A percentile compares a stretch with the other conserved stretches of the same genome.
Conservation (phyloP, 176 grass and related monocot species). For the barley (Hordeum vulgare) region DNA sequence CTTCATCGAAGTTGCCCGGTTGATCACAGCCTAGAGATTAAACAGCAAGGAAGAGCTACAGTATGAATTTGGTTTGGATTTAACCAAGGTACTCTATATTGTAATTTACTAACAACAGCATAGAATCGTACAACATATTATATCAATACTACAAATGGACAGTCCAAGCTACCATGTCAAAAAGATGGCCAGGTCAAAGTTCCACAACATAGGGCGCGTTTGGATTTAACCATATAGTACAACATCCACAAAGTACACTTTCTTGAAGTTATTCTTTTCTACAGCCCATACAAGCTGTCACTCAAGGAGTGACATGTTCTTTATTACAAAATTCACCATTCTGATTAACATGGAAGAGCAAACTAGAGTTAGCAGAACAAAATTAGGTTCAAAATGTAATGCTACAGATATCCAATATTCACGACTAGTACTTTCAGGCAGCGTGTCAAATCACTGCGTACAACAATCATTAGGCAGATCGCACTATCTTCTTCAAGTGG, state of each 20-base stretch:
- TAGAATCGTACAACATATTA: background rate
- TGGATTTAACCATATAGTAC: too few species aligned
- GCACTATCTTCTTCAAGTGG: background rate
- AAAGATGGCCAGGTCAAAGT: background rate
- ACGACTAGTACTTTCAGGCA: background rate
- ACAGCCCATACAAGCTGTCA: background rate
- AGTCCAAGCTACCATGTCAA: background rate
- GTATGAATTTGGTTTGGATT: background rate
- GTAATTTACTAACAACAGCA: background rate
- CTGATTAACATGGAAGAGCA: background rate
- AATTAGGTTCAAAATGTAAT: background rate
- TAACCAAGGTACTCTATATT: background rate
- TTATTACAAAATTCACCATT: background rate
- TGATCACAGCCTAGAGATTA: conserved; percentile 5
- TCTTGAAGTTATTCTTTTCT: background rate
- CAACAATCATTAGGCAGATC: background rate
- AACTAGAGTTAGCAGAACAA: background rate
- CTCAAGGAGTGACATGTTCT: background rate
- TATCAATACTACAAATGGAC: background rate
- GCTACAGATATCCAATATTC: background rate
- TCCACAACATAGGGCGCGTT: too few species aligned
- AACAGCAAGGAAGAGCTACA: background rate
- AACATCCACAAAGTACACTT: background rate
- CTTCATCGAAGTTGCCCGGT: conserved; percentile 36
- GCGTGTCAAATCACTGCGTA: background rate